phyloP scores from a whole-genome alignment of 305 asterid species.

The Fraxinus albicans region DNA sequence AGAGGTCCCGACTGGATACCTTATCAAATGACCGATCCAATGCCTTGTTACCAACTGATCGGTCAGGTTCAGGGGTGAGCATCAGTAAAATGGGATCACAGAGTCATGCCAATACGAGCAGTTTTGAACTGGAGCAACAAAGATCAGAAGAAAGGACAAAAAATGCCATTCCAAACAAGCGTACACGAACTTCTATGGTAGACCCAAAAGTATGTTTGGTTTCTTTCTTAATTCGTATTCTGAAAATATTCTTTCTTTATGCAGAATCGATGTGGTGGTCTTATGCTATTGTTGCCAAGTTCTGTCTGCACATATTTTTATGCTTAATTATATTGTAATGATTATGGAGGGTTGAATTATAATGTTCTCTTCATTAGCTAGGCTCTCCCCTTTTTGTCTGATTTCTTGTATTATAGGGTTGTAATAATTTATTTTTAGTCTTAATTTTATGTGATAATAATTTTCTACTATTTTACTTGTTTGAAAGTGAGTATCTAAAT shows the following conservation, averaged over 20 bases:
- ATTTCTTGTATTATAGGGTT: conserved; percentile 18
- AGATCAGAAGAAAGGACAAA: conserved; percentile 69
- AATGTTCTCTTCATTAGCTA: conserved; percentile 16
- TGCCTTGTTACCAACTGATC: conserved; percentile 56
- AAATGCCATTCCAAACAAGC: conserved; percentile 72
- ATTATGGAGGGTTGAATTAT: background rate
- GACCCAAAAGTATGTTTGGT: conserved; percentile 62
- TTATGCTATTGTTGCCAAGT: conserved; percentile 3
- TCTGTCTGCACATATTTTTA: background rate
- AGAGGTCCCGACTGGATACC: conserved; percentile 81
- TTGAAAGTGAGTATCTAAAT: conserved; percentile 11
- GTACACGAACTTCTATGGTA: conserved; percentile 85
- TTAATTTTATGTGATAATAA: conserved; percentile 11
- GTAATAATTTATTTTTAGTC: conserved; percentile 11
- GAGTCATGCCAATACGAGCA: conserved; percentile 54
- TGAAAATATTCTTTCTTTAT: conserved; percentile 7
- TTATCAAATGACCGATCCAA: conserved; percentile 68
- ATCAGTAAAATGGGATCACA: conserved; percentile 62
- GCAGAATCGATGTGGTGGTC: conserved; percentile 9
- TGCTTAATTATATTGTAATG: background rate
- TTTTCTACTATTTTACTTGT: conserved; percentile 10
- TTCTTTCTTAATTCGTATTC: conserved; percentile 17
- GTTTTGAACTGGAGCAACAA: conserved; percentile 71
- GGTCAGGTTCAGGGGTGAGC: conserved; percentile 53
- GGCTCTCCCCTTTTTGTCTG: conserved; percentile 17